Percentiles rank a stretch among this genome's conserved stretches.
Conservation (phyloP, 192 early-diverging fungal species). For the Fimicolochytrium jonesii region DNA sequence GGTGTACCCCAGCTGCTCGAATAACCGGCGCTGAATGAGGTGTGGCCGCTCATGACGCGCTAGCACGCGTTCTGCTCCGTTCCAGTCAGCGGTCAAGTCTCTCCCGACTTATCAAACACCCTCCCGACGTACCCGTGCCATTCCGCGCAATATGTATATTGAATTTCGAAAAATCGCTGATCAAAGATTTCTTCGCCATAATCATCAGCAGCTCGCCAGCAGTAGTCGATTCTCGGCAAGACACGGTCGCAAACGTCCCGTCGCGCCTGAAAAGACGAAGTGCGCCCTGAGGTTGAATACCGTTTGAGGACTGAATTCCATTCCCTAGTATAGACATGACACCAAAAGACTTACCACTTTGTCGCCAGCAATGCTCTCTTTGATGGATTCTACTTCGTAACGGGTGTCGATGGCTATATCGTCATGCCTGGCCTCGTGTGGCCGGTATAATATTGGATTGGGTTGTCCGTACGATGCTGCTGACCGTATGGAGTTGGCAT, state of each 20-base stretch:
- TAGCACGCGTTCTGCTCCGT: slow-evolving; percentile 65
- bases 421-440: no score
- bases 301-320: neutral
- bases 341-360: slow-evolving; percentile 10
- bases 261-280: slow-evolving; percentile 77
- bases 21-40: slow-evolving; percentile 63
- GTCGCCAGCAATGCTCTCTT: no score
- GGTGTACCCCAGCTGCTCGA: slow-evolving; percentile 79
- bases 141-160: slow-evolving; percentile 12
- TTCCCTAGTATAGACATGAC: no score
- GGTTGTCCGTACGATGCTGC: no score
- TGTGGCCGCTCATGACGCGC: slow-evolving; percentile 65
- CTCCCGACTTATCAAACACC: neutral
- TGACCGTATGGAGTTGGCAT: no score
- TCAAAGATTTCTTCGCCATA: slow-evolving; percentile 78
- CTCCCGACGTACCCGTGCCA: neutral
- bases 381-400: no score
- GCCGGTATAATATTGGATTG: no score
- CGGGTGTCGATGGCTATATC: no score
- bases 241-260: slow-evolving; percentile 75
- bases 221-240: slow-evolving; percentile 62
- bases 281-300: neutral
- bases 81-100: neutral
- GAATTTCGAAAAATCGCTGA: slow-evolving; percentile 58
- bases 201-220: slow-evolving; percentile 70